Evolutionary conservation across 1,284 basidiomycete species (phyloP).

Genomic region (Leccinum variabile): DNA sequence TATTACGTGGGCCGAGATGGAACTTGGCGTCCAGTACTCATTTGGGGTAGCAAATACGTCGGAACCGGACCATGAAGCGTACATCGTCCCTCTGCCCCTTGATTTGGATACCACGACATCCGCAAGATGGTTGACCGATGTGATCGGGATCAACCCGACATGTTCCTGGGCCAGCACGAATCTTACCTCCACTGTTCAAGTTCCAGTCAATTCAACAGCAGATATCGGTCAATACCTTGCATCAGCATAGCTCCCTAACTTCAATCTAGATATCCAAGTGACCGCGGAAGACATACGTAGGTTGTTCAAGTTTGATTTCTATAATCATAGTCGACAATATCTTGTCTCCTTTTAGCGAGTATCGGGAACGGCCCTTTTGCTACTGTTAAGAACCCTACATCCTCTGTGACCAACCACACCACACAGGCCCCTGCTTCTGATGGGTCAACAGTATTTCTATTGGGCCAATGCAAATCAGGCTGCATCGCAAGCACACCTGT

Average conservation of each 20-base stretch:
- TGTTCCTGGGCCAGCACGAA: constrained; percentile 33
- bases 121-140: constrained; percentile 33
- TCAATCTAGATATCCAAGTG: constrained; percentile 24
- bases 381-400: constrained; percentile 12
- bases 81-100: constrained; percentile 22
- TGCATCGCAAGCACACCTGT: constrained; percentile 1
- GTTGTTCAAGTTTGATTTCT: background rate
- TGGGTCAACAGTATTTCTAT: constrained; percentile 26
- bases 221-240: background rate
- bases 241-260: constrained; percentile 19
- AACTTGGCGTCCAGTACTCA: constrained; percentile 26
- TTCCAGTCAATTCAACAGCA: constrained; percentile 16
- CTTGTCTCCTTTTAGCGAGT: constrained; percentile 1
- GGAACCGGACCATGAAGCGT: constrained; percentile 19
- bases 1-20: constrained; percentile 28
- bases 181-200: constrained; percentile 19
- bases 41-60: constrained; percentile 16
- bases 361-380: constrained; percentile 2
- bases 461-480: constrained; percentile 24
- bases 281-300: constrained; percentile 8
- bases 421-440: constrained; percentile 19
- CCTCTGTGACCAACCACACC: constrained; percentile 24
- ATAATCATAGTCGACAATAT: background rate
- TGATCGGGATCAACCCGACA: constrained; percentile 27
- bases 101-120: constrained; percentile 18